Base-by-base conservation (phyloP, 75 land plant genomes). In the Isoetes taiwanensis region DNA sequence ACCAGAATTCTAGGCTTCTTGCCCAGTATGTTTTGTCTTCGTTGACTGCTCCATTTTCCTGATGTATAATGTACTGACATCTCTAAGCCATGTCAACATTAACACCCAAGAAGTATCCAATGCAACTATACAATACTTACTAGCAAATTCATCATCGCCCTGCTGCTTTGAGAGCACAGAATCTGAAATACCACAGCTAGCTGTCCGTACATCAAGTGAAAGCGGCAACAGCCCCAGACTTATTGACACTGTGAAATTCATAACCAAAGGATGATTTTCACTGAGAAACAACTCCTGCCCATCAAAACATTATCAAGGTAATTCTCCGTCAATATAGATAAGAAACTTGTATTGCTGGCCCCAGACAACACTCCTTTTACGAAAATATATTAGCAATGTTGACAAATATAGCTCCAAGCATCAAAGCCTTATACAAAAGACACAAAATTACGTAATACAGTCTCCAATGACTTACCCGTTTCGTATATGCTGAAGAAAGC, bases 221-320 rank as follows among this genome's bases (percentile, higher is more conserved):
- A 78, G 63, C 8, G 90, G 96, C 32, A 84, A 40, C 63, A 90
- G 66, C 52, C 98, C 89, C 52, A 81, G 61, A 63, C 90, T 84
- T 16, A 84, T 57, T 4, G 78, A 55, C 41, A 80, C 76, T 41
- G 86, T 67, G 1, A 88, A 52, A 59, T 88, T 79, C 30, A 78
- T 56, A 23, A 70, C 58, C 37, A 93, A 72, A 19, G 86, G 86
- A 67, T 93, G 98, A 52, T 82, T 73, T 75, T 88, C 96, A 71
- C 68, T 62, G 27, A 93, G 20, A 42, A 64, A 37, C 17, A 86
- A 19, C 5, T 80, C 75, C 41, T 23, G 14, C 23, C 16, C 11
- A 41, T 6, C 9, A 11, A 30, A 63, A 16, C 28, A 23, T 34
- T 19, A n/a, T n/a, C n/a, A n/a, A n/a, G n/a, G n/a, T n/a, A n/a